Evolutionary conservation across 2,329 filamentous ascomycete species (phyloP), one percentile per base, ranked within the genome.

Genomic region (Helotiales sp.): DNA sequence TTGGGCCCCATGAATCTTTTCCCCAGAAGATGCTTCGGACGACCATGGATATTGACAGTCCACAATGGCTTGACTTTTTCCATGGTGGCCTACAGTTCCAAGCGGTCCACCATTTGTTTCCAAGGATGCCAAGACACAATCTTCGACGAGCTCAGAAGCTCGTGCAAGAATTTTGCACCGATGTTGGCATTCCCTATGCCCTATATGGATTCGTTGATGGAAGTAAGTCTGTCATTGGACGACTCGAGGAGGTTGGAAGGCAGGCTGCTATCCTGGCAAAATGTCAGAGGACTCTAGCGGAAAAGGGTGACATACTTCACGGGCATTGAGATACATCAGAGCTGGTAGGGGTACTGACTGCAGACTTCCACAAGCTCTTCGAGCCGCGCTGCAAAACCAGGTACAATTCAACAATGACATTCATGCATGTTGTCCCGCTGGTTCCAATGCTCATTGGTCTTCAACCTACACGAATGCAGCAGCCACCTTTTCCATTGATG

Each of bases 41-140:
- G 1, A 96, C 92, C 12, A 96, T 96, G 91, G 91, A 96, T 63
- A 86, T 96, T 22, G 91, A 95, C 70, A 96, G 91, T 69, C 90
- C 91, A 0, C 79, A 82, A 12, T 96, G 92, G 91, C 79, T 96
- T 12, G 91, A 96, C 70, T 96, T 92, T 70, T 83, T 96, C 73
- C 91, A 96, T 66, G 91, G 91, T 22, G 92, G 91, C 3, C 77
- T 96, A 61, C 92, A 96, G 72, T 96, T 96, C 73, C 91, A 96
- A 73, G 91, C 88, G 7, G 87, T 96, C 52, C 91, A 96, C 70
- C 91, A 96, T 70, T 76, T 96, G 22, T 96, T 87, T 70, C 91
- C 91, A 1, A 83, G 91, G 10, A 85, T 96, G 61, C 92, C 92
- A 9, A 81, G 91, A 40, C 91, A 96, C 72, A 96, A 96, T 71